Percentiles rank a stretch among this genome's conserved stretches.
Conservation (phyloP, 768 basidiomycete genomes). For the Cantharellus anzutake region DNA sequence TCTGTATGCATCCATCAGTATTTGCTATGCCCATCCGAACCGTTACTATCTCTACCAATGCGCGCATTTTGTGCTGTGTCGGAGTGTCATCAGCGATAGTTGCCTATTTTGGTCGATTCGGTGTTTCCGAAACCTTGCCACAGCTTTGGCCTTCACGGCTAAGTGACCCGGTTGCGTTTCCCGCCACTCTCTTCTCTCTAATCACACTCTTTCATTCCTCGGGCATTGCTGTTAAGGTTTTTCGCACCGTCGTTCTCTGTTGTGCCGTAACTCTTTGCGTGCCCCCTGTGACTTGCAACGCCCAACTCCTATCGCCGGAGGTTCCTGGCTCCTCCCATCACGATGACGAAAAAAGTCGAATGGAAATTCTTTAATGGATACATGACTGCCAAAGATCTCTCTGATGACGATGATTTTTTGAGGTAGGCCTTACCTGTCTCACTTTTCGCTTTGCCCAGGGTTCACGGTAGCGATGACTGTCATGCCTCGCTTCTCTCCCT, state of each 20-base stretch:
- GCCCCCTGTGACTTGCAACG: not conserved
- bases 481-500: not conserved
- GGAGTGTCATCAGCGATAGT: no score
- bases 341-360: not conserved
- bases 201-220: not conserved
- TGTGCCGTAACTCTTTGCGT: not conserved
- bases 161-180: not conserved
- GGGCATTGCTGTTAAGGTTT: no score
- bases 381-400: constrained; percentile 41
- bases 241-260: not conserved
- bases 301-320: not conserved
- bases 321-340: not conserved
- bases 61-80: no score
- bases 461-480: not conserved
- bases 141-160: not conserved
- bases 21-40: no score
- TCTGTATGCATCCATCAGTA: no score
- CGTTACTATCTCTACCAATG: no score
- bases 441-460: not conserved
- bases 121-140: no score
- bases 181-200: not conserved
- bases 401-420: constrained; percentile 81
- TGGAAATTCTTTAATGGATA: constrained; percentile 8
- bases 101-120: no score
- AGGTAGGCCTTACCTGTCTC: constrained; percentile 19